These are phyloP conservation scores for Auricularia heimuer DNA, from an alignment of 768 basidiomycete genomes.

Conservation along the genomic window DNA sequence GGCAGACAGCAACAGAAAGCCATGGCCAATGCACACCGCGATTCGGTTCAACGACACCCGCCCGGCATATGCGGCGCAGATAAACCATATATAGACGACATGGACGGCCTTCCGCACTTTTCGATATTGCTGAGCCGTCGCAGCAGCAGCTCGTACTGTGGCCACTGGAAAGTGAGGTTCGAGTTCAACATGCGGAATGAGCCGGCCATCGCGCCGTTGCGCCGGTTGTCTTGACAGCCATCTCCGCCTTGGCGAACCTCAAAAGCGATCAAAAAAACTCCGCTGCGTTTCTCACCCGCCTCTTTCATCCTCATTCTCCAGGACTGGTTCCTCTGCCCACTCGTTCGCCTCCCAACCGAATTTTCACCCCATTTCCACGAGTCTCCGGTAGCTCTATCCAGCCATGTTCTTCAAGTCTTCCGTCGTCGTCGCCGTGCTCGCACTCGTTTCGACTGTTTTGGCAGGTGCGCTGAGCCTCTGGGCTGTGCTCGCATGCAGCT, in stretches of 20 bases:
- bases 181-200: too few species aligned
- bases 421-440: neutral
- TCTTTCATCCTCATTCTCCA: neutral
- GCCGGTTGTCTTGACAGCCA: neutral
- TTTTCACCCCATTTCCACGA: neutral
- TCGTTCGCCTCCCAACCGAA: neutral
- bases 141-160: too few species aligned
- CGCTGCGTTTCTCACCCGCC: neutral
- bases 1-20: too few species aligned
- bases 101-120: too few species aligned
- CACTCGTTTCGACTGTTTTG: neutral
- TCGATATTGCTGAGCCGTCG: too few species aligned
- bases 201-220: too few species aligned
- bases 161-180: too few species aligned
- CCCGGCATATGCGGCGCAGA: too few species aligned
- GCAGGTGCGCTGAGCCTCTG: neutral
- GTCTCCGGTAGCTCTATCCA: neutral
- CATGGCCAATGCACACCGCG: too few species aligned
- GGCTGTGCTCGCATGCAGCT: neutral
- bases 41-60: too few species aligned
- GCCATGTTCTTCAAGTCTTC: neutral
- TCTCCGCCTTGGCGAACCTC: neutral
- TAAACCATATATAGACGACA: too few species aligned
- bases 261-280: neutral
- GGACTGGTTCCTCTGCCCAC: neutral